phyloP scores from a whole-genome alignment of 805 yeast species.

The Starmerella scarabaei region DNA sequence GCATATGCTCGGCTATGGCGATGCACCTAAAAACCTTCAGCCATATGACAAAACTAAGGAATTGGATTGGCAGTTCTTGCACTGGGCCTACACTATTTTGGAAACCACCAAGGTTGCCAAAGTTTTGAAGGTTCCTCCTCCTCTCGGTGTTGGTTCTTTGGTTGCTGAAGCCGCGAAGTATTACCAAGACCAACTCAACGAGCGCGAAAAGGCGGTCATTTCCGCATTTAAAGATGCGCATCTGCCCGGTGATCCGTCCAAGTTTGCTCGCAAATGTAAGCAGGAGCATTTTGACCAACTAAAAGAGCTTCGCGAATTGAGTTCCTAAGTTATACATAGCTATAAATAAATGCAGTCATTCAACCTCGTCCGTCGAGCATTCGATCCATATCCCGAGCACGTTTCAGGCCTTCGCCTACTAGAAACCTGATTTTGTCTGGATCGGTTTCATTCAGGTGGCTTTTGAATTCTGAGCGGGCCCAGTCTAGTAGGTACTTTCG shows the following conservation, averaged over 20 bases:
- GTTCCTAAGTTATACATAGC: too few species aligned
- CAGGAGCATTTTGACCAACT: neutral
- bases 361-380: constrained; percentile 9
- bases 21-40: neutral
- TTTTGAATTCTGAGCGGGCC: constrained; percentile 28
- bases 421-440: constrained; percentile 25
- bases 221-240: neutral
- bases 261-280: neutral
- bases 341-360: too few species aligned
- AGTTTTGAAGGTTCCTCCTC: neutral
- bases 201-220: neutral
- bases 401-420: constrained; percentile 27
- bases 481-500: constrained; percentile 25
- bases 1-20: constrained; percentile 11
- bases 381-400: constrained; percentile 25
- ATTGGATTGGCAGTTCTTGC: constrained; percentile 22
- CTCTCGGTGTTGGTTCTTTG: neutral
- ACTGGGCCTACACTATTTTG: constrained; percentile 21
- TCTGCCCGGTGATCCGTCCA: neutral
- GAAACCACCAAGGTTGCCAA: constrained; percentile 21
- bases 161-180: neutral
- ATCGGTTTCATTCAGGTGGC: constrained; percentile 23
- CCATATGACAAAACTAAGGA: neutral
- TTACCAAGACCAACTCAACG: neutral
- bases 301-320: neutral